Base-by-base conservation (phyloP, 2,329 filamentous ascomycete species). In the Colletotrichum endophyticum region DNA sequence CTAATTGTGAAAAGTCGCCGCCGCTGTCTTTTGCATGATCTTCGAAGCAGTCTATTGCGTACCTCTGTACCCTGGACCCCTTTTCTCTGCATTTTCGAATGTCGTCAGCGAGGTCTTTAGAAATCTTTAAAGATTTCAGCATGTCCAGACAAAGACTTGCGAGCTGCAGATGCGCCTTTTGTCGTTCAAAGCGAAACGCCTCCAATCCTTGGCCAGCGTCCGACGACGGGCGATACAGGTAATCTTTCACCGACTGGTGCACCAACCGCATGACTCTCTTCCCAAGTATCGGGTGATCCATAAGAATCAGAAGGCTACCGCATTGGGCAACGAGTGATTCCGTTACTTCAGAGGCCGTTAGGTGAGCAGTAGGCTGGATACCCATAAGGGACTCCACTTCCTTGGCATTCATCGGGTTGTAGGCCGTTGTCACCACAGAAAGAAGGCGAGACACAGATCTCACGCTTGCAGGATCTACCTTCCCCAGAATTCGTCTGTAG, bases 381-480 rank as follows among this genome's bases (percentile, higher is more conserved):
- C 16, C 1, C 4, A 39, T 0, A 0, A 39, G 16, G 16, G 4
- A 19, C 8, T 19, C 36, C 36, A 2, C 16, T 0, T 39, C 5
- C 8, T 39, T 0, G 36, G 19, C 0, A 0, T 0, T 8, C 36
- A 39, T 1, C 2, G 16, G 8, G 8, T 1, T 19, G 16, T 39
- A 39, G 1, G 0, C 36, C 36, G 36, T 39, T 1, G 5, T 39
- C 0, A 39, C 4, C 36, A 39, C 4, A 39, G 5, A 0, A 4
- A 39, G 36, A 3, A 39, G 36, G 0, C 36, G 36, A 8, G 8
- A 3, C 8, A 39, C 36, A 19, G 16, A 5, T 3, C 0, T 19
- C 0, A 2, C 16, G 16, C 2, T 0, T 0, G 2, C 36, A 39
- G 15, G 36, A 8, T 39, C 36, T 39, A 39, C 0, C 0, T 2